Evolutionary conservation across 371 early-diverging fungal genomes (phyloP).

Genomic region (Rhizopus sp.): DNA sequence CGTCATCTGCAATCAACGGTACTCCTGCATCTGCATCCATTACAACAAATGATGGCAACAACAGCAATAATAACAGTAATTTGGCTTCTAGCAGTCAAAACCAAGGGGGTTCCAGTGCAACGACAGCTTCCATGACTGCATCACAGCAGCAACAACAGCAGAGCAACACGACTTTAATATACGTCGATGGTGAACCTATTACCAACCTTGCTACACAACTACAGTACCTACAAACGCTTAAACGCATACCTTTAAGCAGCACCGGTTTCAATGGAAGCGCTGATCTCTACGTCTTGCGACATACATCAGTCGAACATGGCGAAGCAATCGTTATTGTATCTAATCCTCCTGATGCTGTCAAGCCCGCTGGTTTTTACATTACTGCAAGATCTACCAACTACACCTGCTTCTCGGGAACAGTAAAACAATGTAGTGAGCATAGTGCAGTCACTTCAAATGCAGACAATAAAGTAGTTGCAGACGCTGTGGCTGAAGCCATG

Average conservation of each 20-base stretch:
- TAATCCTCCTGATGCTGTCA: background rate
- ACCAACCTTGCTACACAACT: background rate
- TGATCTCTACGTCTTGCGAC: conserved; percentile 3
- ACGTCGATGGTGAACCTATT: background rate
- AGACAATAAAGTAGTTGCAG: conserved; percentile 15
- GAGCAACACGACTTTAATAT: background rate
- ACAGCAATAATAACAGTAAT: background rate
- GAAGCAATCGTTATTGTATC: conserved; percentile 10
- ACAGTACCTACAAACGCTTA: background rate
- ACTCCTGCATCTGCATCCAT: background rate
- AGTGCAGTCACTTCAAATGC: background rate
- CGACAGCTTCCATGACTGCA: background rate
- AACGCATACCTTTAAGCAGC: background rate
- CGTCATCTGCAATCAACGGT: background rate
- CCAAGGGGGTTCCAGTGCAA: background rate
- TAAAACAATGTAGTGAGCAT: background rate
- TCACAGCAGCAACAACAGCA: background rate
- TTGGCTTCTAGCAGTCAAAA: background rate
- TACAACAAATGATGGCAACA: background rate
- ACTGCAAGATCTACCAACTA: conserved; percentile 10
- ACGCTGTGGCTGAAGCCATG: conserved; percentile 13
- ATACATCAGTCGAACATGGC: conserved; percentile 3
- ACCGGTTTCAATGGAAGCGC: background rate
- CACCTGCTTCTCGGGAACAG: conserved; percentile 5
- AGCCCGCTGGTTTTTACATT: conserved; percentile 11